Conservation (phyloP, 306 rosid genomes). For the Inga leiocalycina region DNA sequence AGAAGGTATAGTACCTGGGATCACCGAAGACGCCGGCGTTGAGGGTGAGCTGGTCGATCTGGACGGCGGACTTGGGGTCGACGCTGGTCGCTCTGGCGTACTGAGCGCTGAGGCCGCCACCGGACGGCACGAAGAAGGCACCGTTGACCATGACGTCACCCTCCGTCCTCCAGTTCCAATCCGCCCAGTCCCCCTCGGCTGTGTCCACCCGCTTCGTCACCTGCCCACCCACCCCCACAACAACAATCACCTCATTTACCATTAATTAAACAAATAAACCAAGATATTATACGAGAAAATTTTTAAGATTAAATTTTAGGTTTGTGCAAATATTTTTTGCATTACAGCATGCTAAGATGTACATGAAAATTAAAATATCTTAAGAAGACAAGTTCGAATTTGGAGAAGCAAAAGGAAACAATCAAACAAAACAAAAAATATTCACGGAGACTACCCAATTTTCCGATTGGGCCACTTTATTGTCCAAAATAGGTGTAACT, state of each 20-base stretch:
- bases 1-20: constrained; percentile 55
- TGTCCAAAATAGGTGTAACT: too few relatives aligned
- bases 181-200: constrained; percentile 63
- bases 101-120: constrained; percentile 53
- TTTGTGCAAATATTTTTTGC: too few relatives aligned
- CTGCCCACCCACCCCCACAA: constrained; percentile 33
- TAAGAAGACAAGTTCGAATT: too few relatives aligned
- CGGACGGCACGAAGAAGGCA: constrained; percentile 89
- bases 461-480: too few relatives aligned
- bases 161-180: constrained; percentile 94
- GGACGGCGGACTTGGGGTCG: constrained; percentile 74
- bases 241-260: neutral
- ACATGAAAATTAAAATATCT: too few relatives aligned
- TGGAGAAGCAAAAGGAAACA: too few relatives aligned
- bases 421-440: too few relatives aligned
- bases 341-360: too few relatives aligned
- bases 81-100: constrained; percentile 73
- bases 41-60: constrained; percentile 79
- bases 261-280: too few relatives aligned
- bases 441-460: too few relatives aligned
- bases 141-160: constrained; percentile 96
- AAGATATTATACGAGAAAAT: too few relatives aligned
- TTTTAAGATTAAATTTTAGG: too few relatives aligned
- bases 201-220: constrained; percentile 99
- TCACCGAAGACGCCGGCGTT: constrained; percentile 88